phyloP scores from a whole-genome alignment of 2,329 filamentous ascomycete genomes.

The Alternaria sp. region DNA sequence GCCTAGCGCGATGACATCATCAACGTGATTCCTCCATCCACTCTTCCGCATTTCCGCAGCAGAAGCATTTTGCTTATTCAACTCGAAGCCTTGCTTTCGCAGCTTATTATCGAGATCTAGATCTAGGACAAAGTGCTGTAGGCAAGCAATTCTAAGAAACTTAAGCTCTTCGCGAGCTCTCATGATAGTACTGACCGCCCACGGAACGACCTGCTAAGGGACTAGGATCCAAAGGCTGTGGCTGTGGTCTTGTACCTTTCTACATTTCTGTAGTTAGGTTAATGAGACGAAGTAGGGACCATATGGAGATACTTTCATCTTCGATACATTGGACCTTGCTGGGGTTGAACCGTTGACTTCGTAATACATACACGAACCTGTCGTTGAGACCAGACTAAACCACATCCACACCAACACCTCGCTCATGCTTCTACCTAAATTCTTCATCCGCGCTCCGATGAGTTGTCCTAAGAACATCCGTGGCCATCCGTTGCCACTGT shows the following conservation, averaged over 20 bases:
- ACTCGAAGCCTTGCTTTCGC: too few relatives aligned
- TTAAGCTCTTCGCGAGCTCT: too few relatives aligned
- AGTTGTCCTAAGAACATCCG: too few relatives aligned
- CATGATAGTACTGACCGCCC: too few relatives aligned
- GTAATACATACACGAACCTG: slow-evolving; percentile 2
- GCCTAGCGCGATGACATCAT: background rate
- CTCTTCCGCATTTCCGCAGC: background rate
- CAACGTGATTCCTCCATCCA: background rate
- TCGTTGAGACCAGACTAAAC: slow-evolving; percentile 2
- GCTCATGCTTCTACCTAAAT: background rate
- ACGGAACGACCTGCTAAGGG: too few relatives aligned
- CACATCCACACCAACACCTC: background rate
- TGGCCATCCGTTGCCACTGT: background rate
- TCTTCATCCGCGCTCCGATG: background rate
- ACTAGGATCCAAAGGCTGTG: too few relatives aligned
- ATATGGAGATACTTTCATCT: background rate
- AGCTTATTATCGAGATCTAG: too few relatives aligned
- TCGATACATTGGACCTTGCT: background rate
- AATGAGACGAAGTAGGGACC: background rate
- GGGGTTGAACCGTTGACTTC: slow-evolving; percentile 7
- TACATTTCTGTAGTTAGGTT: background rate
- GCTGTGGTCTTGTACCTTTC: background rate
- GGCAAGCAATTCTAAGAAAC: too few relatives aligned
- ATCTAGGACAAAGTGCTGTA: too few relatives aligned
- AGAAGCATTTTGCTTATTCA: too few relatives aligned